These are phyloP conservation scores for Chaetoscypha palmicola DNA, from an alignment of 2,329 filamentous ascomycete genomes.

Conservation along the genomic window DNA sequence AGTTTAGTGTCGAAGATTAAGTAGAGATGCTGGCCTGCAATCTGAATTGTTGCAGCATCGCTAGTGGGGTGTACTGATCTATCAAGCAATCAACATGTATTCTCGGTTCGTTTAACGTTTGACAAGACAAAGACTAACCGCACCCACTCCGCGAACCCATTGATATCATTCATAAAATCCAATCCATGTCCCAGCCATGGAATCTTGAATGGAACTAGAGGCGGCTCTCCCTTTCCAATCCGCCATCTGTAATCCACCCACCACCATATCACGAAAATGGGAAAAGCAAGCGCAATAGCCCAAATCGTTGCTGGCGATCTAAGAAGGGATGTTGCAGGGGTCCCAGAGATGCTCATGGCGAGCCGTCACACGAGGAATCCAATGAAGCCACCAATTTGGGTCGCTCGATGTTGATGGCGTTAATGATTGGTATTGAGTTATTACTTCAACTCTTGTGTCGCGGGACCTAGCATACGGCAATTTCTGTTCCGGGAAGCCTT, in stretches of 20 bases:
- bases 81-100: neutral
- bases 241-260: slow-evolving; percentile 9
- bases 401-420: no score
- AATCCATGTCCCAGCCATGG: slow-evolving; percentile 16
- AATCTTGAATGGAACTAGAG: slow-evolving; percentile 11
- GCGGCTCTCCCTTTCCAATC: slow-evolving; percentile 10
- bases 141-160: slow-evolving; percentile 13
- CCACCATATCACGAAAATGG: slow-evolving; percentile 8
- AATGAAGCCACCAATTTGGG: no score
- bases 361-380: neutral
- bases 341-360: neutral
- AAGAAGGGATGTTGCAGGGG: neutral
- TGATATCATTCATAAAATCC: slow-evolving; percentile 16
- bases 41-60: slow-evolving; percentile 9
- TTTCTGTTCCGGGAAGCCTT: no score
- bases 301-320: slow-evolving; percentile 2
- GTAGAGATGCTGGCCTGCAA: slow-evolving; percentile 20
- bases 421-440: no score
- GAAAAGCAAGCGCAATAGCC: slow-evolving; percentile 1
- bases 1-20: slow-evolving; percentile 21
- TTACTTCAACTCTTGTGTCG: no score
- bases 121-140: slow-evolving; percentile 7
- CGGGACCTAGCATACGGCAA: no score
- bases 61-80: slow-evolving; percentile 10
- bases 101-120: no score